phyloP scores from a whole-genome alignment of 768 basidiomycete species.

The Rhizopogon rudus region DNA sequence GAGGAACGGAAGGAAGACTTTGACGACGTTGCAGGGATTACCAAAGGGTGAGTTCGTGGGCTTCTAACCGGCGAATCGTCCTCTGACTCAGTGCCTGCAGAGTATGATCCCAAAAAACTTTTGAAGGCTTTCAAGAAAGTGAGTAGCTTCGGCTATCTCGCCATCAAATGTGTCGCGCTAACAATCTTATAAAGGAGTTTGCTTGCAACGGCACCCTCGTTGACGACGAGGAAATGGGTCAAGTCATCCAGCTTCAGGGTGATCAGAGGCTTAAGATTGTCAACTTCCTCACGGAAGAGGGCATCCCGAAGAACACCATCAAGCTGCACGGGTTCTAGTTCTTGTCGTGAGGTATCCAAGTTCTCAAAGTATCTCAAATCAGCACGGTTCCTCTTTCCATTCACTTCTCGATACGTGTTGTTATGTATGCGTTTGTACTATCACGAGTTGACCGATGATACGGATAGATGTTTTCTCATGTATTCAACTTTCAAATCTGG shows the following conservation, averaged over 20 bases:
- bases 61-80: conserved; percentile 7
- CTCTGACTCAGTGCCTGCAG: conserved; percentile 35
- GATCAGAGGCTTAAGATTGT: conserved; percentile 93
- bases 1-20: conserved; percentile 96
- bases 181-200: conserved; percentile 63
- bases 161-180: not conserved
- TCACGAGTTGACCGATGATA: conserved; percentile 18
- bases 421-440: conserved; percentile 23
- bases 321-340: conserved; percentile 85
- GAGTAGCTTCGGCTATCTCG: not conserved
- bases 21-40: conserved; percentile 95
- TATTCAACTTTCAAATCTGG: not conserved
- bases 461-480: conserved; percentile 16
- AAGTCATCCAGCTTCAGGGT: conserved; percentile 98
- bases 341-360: conserved; percentile 1
- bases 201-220: conserved; percentile 98
- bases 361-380: conserved; percentile 1
- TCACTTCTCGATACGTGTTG: conserved; percentile 10
- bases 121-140: conserved; percentile 99
- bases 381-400: conserved; percentile 10
- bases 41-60: conserved; percentile 62
- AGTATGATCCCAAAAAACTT: conserved; percentile 97
- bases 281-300: conserved; percentile 81
- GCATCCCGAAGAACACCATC: conserved; percentile 71
- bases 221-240: conserved; percentile 91